Evolutionary conservation across 306 rosid species (phyloP).

Genomic region (Glycine tomentella): DNA sequence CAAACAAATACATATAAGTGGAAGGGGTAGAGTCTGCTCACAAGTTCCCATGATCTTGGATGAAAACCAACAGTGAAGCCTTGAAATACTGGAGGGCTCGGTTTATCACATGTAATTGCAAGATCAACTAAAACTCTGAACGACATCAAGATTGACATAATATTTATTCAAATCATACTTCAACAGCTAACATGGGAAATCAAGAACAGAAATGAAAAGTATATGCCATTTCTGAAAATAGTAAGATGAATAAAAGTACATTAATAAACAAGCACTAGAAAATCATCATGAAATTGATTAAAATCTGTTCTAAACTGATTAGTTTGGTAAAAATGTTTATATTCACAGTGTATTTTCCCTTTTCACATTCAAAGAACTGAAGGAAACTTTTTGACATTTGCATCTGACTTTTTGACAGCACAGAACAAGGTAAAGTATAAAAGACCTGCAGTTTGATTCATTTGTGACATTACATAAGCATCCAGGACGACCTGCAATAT

Average conservation of each 20-base stretch:
- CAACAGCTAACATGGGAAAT: conserved; percentile 28
- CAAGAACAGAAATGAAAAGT: conserved; percentile 31
- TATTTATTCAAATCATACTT: conserved; percentile 40
- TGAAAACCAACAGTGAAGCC: conserved; percentile 98
- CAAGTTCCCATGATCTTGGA: conserved; percentile 97
- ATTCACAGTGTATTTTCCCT: neutral
- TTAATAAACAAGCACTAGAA: conserved; percentile 32
- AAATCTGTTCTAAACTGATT: neutral
- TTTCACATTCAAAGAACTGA: conserved; percentile 29
- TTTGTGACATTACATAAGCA: conserved; percentile 83
- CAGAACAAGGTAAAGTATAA: conserved; percentile 37
- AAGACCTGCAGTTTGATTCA: conserved; percentile 86
- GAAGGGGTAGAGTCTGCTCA: conserved; percentile 56
- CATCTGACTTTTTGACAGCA: conserved; percentile 12
- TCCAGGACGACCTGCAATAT: conserved; percentile 75
- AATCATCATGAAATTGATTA: conserved; percentile 1
- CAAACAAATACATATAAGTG: conserved; percentile 20
- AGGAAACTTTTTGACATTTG: conserved; percentile 5
- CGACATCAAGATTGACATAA: conserved; percentile 46
- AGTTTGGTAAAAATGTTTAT: neutral
- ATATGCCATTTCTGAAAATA: conserved; percentile 22
- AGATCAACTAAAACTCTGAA: conserved; percentile 83
- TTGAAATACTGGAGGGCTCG: conserved; percentile 81
- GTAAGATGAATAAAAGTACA: conserved; percentile 25
- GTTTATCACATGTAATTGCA: conserved; percentile 75